Percentiles rank a stretch among this genome's conserved stretches.
phyloP scores from a whole-genome alignment of 352 stramenopile species.

The Globisporangium echinulatum region DNA sequence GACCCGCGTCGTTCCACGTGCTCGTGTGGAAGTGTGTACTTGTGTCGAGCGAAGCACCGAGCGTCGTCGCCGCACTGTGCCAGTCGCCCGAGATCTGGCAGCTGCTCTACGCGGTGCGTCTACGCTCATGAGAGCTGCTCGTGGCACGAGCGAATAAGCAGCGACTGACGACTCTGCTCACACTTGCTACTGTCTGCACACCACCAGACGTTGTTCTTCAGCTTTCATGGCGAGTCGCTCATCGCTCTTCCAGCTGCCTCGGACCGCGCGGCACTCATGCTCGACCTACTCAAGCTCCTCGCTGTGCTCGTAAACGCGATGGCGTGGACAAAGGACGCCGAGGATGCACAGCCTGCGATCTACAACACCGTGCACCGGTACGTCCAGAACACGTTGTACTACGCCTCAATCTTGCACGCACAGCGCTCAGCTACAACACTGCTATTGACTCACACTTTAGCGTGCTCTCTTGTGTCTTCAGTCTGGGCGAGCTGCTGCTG shows the following conservation, averaged over 20 bases:
- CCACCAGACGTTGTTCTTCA: constrained; percentile 44
- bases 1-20: constrained; percentile 30
- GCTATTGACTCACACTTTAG: no score
- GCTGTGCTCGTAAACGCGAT: constrained; percentile 52
- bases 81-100: constrained; percentile 31
- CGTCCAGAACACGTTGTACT: not conserved
- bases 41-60: constrained; percentile 36
- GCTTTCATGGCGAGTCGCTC: constrained; percentile 13
- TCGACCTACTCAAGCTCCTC: constrained; percentile 57
- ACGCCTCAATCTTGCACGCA: no score
- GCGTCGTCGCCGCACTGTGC: constrained; percentile 21
- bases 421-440: no score
- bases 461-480: constrained; percentile 1
- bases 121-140: not conserved
- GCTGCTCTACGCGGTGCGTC: constrained; percentile 29
- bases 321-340: constrained; percentile 32
- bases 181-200: not conserved
- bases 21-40: constrained; percentile 59
- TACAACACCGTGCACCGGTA: constrained; percentile 23
- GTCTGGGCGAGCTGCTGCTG: constrained; percentile 41
- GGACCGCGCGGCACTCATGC: constrained; percentile 22
- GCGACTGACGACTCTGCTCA: no score
- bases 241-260: constrained; percentile 12
- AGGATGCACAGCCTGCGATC: constrained; percentile 19
- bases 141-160: no score